Conservation (phyloP, 1,284 basidiomycete species). For the Boletellus deceptivus region DNA sequence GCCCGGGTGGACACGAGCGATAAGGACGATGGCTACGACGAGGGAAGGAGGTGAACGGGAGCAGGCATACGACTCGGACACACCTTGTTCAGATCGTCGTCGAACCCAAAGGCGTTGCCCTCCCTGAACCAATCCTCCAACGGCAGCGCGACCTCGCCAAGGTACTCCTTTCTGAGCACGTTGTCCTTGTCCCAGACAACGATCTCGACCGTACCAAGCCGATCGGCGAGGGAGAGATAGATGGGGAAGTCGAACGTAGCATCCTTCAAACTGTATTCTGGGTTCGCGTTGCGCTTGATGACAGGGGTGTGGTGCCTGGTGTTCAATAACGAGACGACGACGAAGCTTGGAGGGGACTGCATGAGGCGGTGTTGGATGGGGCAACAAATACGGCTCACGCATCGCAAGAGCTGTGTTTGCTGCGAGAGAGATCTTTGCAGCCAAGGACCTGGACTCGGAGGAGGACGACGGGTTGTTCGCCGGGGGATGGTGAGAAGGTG, state of each 20-base stretch:
- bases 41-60: neutral
- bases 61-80: slow-evolving; percentile 22
- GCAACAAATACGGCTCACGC: slow-evolving; percentile 50
- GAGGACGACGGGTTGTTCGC: slow-evolving; percentile 63
- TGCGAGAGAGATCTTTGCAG: slow-evolving; percentile 62
- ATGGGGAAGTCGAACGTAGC: slow-evolving; percentile 88
- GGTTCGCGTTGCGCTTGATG: slow-evolving; percentile 77
- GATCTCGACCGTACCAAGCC: slow-evolving; percentile 77
- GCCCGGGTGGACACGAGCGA: slow-evolving; percentile 66
- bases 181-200: slow-evolving; percentile 94
- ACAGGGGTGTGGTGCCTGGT: slow-evolving; percentile 77
- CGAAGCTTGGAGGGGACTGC: slow-evolving; percentile 52
- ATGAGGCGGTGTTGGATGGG: neutral
- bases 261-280: slow-evolving; percentile 66
- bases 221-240: slow-evolving; percentile 70
- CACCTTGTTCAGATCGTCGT: slow-evolving; percentile 59
- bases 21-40: slow-evolving; percentile 49
- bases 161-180: slow-evolving; percentile 81
- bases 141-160: slow-evolving; percentile 81
- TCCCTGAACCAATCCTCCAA: slow-evolving; percentile 80
- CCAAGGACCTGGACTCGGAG: slow-evolving; percentile 66
- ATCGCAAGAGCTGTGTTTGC: slow-evolving; percentile 67
- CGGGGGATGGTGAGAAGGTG: slow-evolving; percentile 49
- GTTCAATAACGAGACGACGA: slow-evolving; percentile 66
- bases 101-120: slow-evolving; percentile 51